Conservation (phyloP, 148 eudicot genomes). For the Oxyria digyna region DNA sequence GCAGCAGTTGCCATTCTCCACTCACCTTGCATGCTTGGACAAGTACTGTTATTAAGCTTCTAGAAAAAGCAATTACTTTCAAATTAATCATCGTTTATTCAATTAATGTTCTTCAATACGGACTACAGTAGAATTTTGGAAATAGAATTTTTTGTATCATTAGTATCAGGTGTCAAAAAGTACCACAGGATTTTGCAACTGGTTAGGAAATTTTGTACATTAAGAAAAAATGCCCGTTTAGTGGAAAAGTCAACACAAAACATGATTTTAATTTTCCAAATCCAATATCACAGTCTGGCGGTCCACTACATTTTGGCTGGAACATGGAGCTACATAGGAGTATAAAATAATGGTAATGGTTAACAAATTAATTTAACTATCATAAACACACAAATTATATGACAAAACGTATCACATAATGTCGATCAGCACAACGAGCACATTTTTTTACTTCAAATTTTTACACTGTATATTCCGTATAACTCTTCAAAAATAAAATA, state of each 20-base stretch:
- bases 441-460: neutral
- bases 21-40: neutral
- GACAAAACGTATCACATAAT: neutral
- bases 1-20: neutral
- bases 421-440: neutral
- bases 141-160: neutral
- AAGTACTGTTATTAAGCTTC: neutral
- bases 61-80: neutral
- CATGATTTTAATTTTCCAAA: neutral
- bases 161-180: neutral
- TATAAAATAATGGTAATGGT: neutral
- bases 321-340: neutral
- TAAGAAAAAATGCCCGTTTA: no score
- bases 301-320: neutral
- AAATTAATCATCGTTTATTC: neutral
- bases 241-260: neutral
- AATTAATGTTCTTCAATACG: neutral
- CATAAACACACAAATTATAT: neutral
- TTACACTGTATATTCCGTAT: neutral
- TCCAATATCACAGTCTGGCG: constrained; percentile 3
- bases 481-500: no score
- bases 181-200: neutral
- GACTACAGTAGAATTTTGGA: neutral
- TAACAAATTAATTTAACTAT: neutral
- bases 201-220: neutral